phyloP scores from a whole-genome alignment of 306 rosid genomes.

The Quercus variabilis region DNA sequence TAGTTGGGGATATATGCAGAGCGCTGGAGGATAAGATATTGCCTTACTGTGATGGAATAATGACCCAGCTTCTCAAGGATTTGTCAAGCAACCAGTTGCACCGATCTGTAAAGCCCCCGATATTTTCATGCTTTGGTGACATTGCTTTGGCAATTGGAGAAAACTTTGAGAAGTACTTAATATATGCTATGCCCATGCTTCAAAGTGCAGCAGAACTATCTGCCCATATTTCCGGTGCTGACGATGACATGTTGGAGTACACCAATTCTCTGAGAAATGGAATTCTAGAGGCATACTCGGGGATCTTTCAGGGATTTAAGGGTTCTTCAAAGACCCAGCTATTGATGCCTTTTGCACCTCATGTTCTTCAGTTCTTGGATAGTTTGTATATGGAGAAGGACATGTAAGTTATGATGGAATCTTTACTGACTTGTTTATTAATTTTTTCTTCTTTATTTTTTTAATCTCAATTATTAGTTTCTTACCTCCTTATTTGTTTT shows the following conservation, averaged over 20 bases:
- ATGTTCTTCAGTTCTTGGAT: constrained; percentile 87
- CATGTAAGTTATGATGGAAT: constrained; percentile 52
- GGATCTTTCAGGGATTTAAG: constrained; percentile 93
- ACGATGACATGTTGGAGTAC: constrained; percentile 88
- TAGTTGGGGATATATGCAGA: constrained; percentile 89
- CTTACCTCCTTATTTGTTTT: constrained; percentile 5
- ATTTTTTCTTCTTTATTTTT: not conserved
- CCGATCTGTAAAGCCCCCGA: constrained; percentile 93
- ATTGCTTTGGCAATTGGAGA: constrained; percentile 94
- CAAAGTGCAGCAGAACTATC: constrained; percentile 97
- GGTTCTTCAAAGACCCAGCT: constrained; percentile 81
- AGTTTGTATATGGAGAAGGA: constrained; percentile 77
- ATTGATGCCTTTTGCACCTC: constrained; percentile 83
- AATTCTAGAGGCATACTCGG: constrained; percentile 89
- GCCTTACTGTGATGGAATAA: constrained; percentile 89
- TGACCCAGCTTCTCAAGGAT: constrained; percentile 91
- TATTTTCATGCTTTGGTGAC: constrained; percentile 95
- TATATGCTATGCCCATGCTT: constrained; percentile 97
- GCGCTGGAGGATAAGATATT: constrained; percentile 82
- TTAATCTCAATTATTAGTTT: not conserved
- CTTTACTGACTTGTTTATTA: not conserved
- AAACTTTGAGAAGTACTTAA: constrained; percentile 81
- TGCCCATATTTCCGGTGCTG: constrained; percentile 62
- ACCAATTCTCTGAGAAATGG: constrained; percentile 92
- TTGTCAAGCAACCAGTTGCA: constrained; percentile 90